Base-by-base conservation (phyloP, 2,329 filamentous ascomycete genomes). In the Trichoderma citrinoviride region DNA sequence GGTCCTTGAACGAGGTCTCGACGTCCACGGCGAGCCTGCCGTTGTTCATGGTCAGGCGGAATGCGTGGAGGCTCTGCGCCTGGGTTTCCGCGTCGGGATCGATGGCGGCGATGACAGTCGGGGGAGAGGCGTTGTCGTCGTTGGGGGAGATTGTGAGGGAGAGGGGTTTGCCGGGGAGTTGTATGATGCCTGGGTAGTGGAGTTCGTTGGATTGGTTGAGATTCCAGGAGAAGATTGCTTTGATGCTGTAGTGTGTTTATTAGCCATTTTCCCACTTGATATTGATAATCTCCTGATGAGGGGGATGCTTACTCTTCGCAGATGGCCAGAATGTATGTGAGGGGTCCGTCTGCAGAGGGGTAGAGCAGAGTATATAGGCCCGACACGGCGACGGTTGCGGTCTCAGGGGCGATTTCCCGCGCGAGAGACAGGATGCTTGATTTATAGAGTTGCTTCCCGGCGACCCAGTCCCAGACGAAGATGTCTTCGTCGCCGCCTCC, bases 401-500 rank as follows among this genome's bases (percentile, higher is more conserved):
- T 73, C 12, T 74, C 74, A 3, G 75, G 75, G 4, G 69, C 49
- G 23, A 81, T 73, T 23, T 77, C 71, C 62, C 75, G 75, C 1
- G 81, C 80, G 7, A 78, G 74, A 1, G 71, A 71, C 6, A 84
- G 76, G 19, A 92, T 68, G 65, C 85, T 82, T 2, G 83, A 75
- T 70, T 81, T 86, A 25, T 83, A 80, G 0, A 88, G 72, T 27
- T 90, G 73, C 19, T 74, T 76, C 17, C 83, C 84, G 0, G 77
- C 77, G 47, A 79, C 77, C 94, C 94, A 99, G 68, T 93, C 83
- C 93, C 93, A 99, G 0, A 93, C 80, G 67, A 90, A 86, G 10
- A 99, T 73, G 68, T 89, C 84, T 65, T 89, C 82, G 71, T 98
- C 94, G 4, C 94, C 95, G 55, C 94, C 94, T 10, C 92, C 95